Evolutionary conservation across 75 land plant genomes (phyloP), one percentile per base, ranked within the genome.

Genomic region (Larix kaempferi): DNA sequence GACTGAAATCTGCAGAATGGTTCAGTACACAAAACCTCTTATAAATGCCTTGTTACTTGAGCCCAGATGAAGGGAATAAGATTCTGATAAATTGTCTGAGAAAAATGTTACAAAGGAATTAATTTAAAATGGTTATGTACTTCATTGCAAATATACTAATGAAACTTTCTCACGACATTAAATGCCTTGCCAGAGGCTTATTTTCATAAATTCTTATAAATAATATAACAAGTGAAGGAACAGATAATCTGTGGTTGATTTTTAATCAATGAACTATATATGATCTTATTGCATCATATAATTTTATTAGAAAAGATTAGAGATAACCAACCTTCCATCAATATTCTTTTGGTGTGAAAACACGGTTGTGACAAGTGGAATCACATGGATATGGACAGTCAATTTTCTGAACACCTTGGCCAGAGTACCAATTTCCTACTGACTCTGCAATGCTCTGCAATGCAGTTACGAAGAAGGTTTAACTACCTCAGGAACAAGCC

Each of bases 381-480:
- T 94, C 86, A 79, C 97, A 94, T 69, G 97, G 94, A 64, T 88
- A 94, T 58, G 90, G 73, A 65, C 96, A 93, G 80, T 93, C 96
- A 4, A 82, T 86, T 82, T 80, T 79, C 73, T 83, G 81, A 77
- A 79, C 61, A 25, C 52, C 59, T 7, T 89, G 74, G 26, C 86
- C 98, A 66, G 76, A 90, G 72, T 78, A 94, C 98, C 98, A 94
- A 74, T 92, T 88, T 75, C 87, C 90, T 16, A 94, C 86, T 69
- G 95, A 90, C 78, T 92, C 80, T 58, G 88, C 85, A 69, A 89
- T 87, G 33, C 86, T 73, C 98, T 94, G 95, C 22, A 69, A 69
- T 69, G 54, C 54, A 69, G 11, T n/a, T 23, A 69, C 12, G 7
- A 69, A 41, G 17, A 69, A 0, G 11, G 11, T 69, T 69, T 10